Conservation (phyloP, 169 alveolate species). For the Plasmodium berghei region DNA sequence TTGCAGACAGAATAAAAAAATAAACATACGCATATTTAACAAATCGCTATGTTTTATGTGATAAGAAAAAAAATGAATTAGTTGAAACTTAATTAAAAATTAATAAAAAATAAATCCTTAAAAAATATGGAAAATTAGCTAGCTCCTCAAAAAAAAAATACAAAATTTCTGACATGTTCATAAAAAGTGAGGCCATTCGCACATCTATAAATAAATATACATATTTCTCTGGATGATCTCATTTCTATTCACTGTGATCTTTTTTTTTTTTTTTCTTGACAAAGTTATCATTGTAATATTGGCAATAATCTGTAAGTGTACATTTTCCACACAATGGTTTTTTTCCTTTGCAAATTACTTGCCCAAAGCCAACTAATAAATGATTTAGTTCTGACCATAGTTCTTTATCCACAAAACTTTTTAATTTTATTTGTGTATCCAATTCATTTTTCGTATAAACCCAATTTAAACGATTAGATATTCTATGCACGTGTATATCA, state of each 20-base stretch:
- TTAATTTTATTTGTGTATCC: constrained; percentile 91
- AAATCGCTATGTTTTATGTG: no score
- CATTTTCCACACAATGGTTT: constrained; percentile 80
- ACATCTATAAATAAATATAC: neutral
- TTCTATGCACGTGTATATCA: constrained; percentile 94
- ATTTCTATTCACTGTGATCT: neutral
- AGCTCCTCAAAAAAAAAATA: neutral
- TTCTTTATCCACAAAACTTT: constrained; percentile 89
- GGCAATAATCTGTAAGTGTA: constrained; percentile 39
- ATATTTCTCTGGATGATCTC: no score
- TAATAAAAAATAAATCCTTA: neutral
- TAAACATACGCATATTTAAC: no score
- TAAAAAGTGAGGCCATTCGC: constrained; percentile 3
- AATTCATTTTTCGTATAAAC: constrained; percentile 94
- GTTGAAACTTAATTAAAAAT: neutral
- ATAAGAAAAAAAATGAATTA: no score
- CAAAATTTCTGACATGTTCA: constrained; percentile 31
- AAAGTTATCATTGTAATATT: constrained; percentile 36
- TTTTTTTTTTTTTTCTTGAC: neutral
- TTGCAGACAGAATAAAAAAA: no score
- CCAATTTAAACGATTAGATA: constrained; percentile 90
- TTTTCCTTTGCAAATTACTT: constrained; percentile 91
- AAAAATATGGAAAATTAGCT: constrained; percentile 10
- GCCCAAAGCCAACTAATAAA: constrained; percentile 97
- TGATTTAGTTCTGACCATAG: constrained; percentile 93